Evolutionary conservation across 2,329 filamentous ascomycete genomes (phyloP), one percentile per base, ranked within the genome.

Genomic region (Apiospora malaysiana): DNA sequence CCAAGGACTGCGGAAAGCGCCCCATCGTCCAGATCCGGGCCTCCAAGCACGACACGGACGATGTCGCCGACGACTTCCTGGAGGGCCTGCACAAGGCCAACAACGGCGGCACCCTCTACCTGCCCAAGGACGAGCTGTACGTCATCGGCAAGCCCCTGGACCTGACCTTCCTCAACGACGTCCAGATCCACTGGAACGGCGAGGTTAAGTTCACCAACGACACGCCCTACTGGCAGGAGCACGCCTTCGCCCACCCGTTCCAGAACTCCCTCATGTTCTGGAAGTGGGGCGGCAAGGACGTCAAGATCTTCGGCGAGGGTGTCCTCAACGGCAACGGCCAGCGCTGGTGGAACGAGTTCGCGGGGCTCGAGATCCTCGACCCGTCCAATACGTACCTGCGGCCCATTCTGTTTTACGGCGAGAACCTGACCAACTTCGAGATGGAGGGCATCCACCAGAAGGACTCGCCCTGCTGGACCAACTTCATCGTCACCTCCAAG

Each of bases 391-490:
- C 81, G 2, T 91, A 87, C 74, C 84, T 87, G 43, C 85, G 89
- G 0, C 89, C 89, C 0, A 87, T 90, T 40, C 82, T 91, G 2
- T 91, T 91, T 79, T 82, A 89, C 47, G 89, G 87, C 0, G 87
- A 90, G 77, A 90, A 90, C 66, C 86, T 88, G 0, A 90, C 88
- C 5, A 86, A 89, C 27, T 77, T 91, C 2, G 83, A 83, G 4
- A 83, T 91, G 6, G 84, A 86, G 46, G 89, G 89, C 0, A 88
- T 91, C 69, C 85, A 86, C 21, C 84, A 90, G 74, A 85, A 89
- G 71, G 87, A 90, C 77, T 89, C 87, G 0, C 89, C 89, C 1
- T 90, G 87, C 81, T 91, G 89, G 89, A 90, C 86, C 2, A 91
- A 89, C 76, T 91, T 90, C 74, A 81, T 91, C 46, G 87, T 90